Evolutionary conservation across 2,329 filamentous ascomycete species (phyloP).

Genomic region (Lachnellula suecica): DNA sequence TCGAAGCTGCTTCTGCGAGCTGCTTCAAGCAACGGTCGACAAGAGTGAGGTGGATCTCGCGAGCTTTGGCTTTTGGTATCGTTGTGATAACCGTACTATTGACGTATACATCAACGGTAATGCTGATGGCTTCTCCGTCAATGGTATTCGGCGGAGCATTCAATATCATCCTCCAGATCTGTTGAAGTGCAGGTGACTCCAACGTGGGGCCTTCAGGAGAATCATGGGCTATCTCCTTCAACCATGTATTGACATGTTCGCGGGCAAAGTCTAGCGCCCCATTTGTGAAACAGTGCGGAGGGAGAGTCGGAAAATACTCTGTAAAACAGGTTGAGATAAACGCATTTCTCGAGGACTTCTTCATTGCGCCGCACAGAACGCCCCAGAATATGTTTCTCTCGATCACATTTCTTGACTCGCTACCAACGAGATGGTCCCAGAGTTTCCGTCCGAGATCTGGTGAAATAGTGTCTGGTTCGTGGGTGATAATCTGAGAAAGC

Average conservation of each 20-base stretch:
- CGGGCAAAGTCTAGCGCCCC: slow-evolving; percentile 65
- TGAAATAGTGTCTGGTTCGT: slow-evolving; percentile 62
- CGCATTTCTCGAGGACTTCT: slow-evolving; percentile 48
- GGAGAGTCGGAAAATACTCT: slow-evolving; percentile 56
- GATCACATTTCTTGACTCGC: slow-evolving; percentile 54
- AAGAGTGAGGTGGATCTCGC: slow-evolving; percentile 65
- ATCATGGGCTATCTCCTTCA: slow-evolving; percentile 47
- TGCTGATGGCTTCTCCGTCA: slow-evolving; percentile 65
- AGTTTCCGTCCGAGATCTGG: slow-evolving; percentile 60
- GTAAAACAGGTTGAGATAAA: slow-evolving; percentile 55
- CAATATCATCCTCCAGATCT: slow-evolving; percentile 82
- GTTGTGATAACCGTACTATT: slow-evolving; percentile 50
- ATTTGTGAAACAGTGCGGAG: slow-evolving; percentile 56
- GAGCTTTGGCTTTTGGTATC: slow-evolving; percentile 49
- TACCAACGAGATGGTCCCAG: slow-evolving; percentile 73
- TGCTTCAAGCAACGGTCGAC: slow-evolving; percentile 73
- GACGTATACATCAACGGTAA: slow-evolving; percentile 74
- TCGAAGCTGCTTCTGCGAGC: slow-evolving; percentile 61
- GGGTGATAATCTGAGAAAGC: slow-evolving; percentile 55
- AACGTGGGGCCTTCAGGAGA: slow-evolving; percentile 50
- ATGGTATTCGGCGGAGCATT: slow-evolving; percentile 64
- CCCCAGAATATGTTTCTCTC: slow-evolving; percentile 71
- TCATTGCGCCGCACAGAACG: slow-evolving; percentile 53
- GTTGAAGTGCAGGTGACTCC: slow-evolving; percentile 58
- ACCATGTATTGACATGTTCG: slow-evolving; percentile 46